A percentile compares a stretch with the other conserved stretches of the same genome.
These are phyloP conservation scores for Plasmodium yoelii DNA, from an alignment of 169 alveolate species.

Conservation along the genomic window DNA sequence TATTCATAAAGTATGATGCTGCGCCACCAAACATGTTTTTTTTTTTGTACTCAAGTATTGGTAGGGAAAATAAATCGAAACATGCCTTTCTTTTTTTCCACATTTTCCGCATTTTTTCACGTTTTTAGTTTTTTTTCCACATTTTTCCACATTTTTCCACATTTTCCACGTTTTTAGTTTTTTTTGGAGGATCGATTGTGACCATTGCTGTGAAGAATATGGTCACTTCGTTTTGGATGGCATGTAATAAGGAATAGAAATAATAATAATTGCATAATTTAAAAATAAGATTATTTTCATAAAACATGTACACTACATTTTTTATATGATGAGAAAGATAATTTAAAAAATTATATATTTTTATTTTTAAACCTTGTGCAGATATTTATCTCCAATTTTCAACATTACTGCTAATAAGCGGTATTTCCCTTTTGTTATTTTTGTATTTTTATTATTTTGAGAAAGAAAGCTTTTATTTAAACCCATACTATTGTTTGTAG, in stretches of 20 bases:
- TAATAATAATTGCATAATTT: too few relatives aligned
- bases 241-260: slow-evolving; percentile 7
- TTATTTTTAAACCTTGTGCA: background rate
- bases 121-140: too few relatives aligned
- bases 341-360: background rate
- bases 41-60: slow-evolving; percentile 22
- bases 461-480: slow-evolving; percentile 75
- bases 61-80: background rate
- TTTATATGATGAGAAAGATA: background rate
- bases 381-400: slow-evolving; percentile 26
- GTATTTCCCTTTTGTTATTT: slow-evolving; percentile 11
- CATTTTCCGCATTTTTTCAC: too few relatives aligned
- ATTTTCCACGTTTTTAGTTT: too few relatives aligned
- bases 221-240: slow-evolving; percentile 10
- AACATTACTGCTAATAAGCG: background rate
- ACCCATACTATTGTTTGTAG: slow-evolving; percentile 73
- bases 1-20: slow-evolving; percentile 28
- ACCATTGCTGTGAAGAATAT: slow-evolving; percentile 15
- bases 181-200: slow-evolving; percentile 20
- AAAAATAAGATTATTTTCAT: too few relatives aligned
- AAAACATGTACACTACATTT: background rate
- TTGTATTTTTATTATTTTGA: slow-evolving; percentile 7
- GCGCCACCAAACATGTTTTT: slow-evolving; percentile 46
- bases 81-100: background rate
- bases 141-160: too few relatives aligned